phyloP scores from a whole-genome alignment of 768 basidiomycete species.

The Tricholoma sp. region DNA sequence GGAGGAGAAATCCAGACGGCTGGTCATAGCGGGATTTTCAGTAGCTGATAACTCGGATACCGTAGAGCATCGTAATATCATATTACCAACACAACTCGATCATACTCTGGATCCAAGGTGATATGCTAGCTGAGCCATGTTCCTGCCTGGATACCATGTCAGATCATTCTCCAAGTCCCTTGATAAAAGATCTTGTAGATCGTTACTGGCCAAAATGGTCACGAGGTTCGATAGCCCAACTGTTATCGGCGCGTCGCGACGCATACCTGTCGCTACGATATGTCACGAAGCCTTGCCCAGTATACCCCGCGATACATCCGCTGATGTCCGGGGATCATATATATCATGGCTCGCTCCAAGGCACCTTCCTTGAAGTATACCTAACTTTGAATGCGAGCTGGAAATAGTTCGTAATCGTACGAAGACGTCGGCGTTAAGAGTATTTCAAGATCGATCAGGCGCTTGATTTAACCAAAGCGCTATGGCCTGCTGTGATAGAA shows the following conservation, averaged over 20 bases:
- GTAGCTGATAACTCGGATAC: neutral
- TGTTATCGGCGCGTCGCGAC: too few species aligned
- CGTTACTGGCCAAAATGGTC: neutral
- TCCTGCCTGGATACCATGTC: neutral
- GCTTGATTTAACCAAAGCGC: neutral
- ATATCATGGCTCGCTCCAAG: neutral
- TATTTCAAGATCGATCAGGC: neutral
- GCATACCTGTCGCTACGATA: neutral
- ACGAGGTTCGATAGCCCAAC: neutral
- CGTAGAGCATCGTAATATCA: conserved; percentile 2
- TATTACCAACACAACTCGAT: neutral
- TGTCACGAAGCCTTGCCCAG: too few species aligned
- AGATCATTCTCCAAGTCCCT: too few species aligned
- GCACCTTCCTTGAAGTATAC: too few species aligned
- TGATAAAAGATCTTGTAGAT: neutral
- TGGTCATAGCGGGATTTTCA: conserved; percentile 28
- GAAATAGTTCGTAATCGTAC: neutral
- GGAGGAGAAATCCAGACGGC: conserved; percentile 33
- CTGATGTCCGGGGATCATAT: neutral
- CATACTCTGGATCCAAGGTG: neutral
- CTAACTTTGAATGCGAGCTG: neutral
- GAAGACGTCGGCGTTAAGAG: neutral
- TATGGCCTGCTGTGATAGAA: neutral
- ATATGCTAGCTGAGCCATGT: neutral
- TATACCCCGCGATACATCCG: too few species aligned